These are phyloP conservation scores for Eucalyptus tenuipes DNA, from an alignment of 345 rosid species.

Conservation along the genomic window DNA sequence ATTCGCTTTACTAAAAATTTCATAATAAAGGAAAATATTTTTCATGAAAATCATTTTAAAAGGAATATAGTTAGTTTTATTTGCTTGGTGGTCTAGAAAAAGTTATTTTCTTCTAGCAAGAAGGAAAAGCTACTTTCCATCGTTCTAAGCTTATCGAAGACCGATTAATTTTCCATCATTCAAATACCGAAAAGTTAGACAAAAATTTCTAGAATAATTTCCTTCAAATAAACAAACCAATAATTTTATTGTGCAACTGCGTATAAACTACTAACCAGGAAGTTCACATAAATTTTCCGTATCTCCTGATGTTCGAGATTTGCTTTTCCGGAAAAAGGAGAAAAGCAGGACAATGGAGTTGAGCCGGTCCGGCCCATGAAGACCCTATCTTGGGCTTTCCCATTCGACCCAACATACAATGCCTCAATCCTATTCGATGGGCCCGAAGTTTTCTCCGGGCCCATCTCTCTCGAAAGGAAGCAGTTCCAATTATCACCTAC, in stretches of 20 bases:
- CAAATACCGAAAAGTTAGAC: fast-evolving
- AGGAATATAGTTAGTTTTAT: background rate
- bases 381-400: background rate
- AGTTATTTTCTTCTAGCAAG: background rate
- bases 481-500: background rate
- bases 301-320: background rate
- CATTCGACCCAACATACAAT: background rate
- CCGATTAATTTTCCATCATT: background rate
- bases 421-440: background rate
- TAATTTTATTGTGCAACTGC: background rate
- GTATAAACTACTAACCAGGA: background rate
- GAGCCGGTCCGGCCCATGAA: background rate
- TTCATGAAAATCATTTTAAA: background rate
- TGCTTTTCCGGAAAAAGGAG: background rate
- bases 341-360: background rate
- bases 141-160: fast-evolving
- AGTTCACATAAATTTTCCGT: background rate
- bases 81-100: background rate
- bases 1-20: background rate
- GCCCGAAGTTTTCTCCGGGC: background rate
- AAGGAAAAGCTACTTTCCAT: background rate
- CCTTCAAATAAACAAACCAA: background rate
- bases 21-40: background rate
- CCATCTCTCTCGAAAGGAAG: background rate
- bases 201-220: fast-evolving